Base-by-base conservation (phyloP, 192 early-diverging fungal species). In the Coemansia sp. region DNA sequence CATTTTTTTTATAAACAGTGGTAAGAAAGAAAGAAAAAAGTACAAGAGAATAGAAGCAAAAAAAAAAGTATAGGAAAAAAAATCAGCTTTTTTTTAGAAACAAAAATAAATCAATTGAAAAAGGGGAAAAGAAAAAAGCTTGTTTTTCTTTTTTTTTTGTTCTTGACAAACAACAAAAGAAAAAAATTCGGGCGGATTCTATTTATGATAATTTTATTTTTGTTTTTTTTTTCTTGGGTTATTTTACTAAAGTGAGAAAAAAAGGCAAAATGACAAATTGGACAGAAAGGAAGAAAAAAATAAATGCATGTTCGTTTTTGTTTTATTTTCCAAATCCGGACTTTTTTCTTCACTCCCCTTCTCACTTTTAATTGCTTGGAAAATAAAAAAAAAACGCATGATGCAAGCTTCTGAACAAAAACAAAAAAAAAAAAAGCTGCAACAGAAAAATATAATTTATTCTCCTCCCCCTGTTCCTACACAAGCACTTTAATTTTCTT, bases 1-100 rank as follows among this genome's bases (percentile, higher is more conserved):
- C 56, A 59, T 45, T 40, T 60, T 48, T 31, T n/a, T 58, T 8
- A 11, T 60, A 64, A n/a, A n/a, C n/a, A n/a, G n/a, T n/a, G n/a
- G n/a, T 59, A 55, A 38, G 60, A 63, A 64, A 29, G 5, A 48
- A 48, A 16, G 57, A 33, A 33, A 56, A 49, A 54, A 56, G 18
- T 2, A 48, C 18, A 71, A 61, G 7, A 31, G 7, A 55, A 51
- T 38, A 42, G 48, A 54, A 57, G 42, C 20, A 50, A 50, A 45
- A 51, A 38, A 20, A 54, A 49, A 45, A 34, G 18, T n/a, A 22
- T 51, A 38, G 40, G 48, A 62, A 65, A 51, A 61, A 60, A 60
- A 60, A 67, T 50, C 49, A 50, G 49, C 16, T 16, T 45, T 50
- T 50, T 50, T 50, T 50, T 50, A 17, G 5, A 22, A 67, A 25